These are phyloP conservation scores for Sordaria brevicollis DNA, from an alignment of 495 filamentous ascomycete species.

Conservation along the genomic window DNA sequence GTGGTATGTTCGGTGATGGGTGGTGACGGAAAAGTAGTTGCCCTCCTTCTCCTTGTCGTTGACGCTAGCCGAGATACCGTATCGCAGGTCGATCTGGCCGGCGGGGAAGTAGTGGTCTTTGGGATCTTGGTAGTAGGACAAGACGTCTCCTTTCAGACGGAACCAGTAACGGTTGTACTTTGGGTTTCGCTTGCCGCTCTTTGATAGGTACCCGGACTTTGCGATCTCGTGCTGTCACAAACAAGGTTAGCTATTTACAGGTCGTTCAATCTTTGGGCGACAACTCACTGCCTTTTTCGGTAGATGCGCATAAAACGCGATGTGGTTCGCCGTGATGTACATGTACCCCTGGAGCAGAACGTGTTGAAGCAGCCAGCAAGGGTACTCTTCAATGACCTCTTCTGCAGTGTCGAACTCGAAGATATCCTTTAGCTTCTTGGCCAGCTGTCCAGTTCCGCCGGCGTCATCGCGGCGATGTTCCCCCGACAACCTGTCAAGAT, in stretches of 20 bases:
- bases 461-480: conserved; percentile 18
- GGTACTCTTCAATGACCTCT: conserved; percentile 85
- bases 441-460: conserved; percentile 40
- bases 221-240: conserved; percentile 52
- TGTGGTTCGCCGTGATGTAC: conserved; percentile 89
- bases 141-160: conserved; percentile 83
- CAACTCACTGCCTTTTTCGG: conserved; percentile 71
- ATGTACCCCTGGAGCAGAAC: conserved; percentile 90
- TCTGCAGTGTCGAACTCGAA: conserved; percentile 78
- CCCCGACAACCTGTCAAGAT: conserved; percentile 31
- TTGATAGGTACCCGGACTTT: conserved; percentile 83
- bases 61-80: conserved; percentile 77
- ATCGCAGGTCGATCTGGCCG: conserved; percentile 85
- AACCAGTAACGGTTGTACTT: conserved; percentile 96
- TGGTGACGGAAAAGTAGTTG: conserved; percentile 68
- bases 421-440: conserved; percentile 69
- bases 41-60: conserved; percentile 64
- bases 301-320: conserved; percentile 95
- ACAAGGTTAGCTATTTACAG: conserved; percentile 16
- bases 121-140: conserved; percentile 83
- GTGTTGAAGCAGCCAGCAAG: conserved; percentile 88
- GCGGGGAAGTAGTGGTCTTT: conserved; percentile 84
- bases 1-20: conserved; percentile 71
- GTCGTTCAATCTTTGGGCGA: neutral
- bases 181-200: conserved; percentile 82